Evolutionary conservation across 768 basidiomycete genomes (phyloP), one percentile per base, ranked within the genome.

Genomic region (Tubosaeta sp.): DNA sequence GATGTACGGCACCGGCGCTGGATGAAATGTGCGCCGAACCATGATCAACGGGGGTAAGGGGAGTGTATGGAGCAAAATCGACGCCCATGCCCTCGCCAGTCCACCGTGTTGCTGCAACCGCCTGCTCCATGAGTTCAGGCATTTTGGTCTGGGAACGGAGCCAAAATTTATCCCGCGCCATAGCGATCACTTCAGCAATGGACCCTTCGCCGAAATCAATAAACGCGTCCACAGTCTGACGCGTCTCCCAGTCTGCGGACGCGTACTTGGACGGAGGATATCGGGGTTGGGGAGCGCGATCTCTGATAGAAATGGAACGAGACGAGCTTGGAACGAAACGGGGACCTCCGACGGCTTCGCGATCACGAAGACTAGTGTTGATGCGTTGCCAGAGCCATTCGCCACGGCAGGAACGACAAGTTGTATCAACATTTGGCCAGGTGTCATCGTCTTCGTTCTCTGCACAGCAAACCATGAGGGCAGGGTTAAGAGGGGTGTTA

Each of bases 381-480:
- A 79, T 81, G 18, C 78, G 74, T 18, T 75, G 74, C 82, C 82
- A 85, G 4, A 90, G 70, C 73, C 77, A 80, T 63, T 90, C 86
- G 3, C 62, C 63, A 31, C 87, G 77, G 64, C 88, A 90, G 41
- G 68, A 69, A 35, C 81, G 76, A 64, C 87, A 90, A 8, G 87
- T 89, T 2, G 84, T 73, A 27, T 82, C 80, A 11, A 85, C 75
- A 6, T 73, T 73, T 0, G 83, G 80, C 77, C 83, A 89, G 0
- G 79, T 76, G 12, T 83, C 80, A 16, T 82, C 77, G 64, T 90
- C 87, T 53, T 87, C 87, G 60, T 88, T 89, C 59, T 86, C 86
- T 4, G 78, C 68, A 52, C 81, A 78, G 27, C 73, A 77, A 11
- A 82, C 73, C 54, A 70, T 68, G 35, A 65, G 51, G 6, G 64